Evolutionary conservation across 371 early-diverging fungal species (phyloP), one percentile per base, ranked within the genome.

Genomic region (Mucor lusitanicus): DNA sequence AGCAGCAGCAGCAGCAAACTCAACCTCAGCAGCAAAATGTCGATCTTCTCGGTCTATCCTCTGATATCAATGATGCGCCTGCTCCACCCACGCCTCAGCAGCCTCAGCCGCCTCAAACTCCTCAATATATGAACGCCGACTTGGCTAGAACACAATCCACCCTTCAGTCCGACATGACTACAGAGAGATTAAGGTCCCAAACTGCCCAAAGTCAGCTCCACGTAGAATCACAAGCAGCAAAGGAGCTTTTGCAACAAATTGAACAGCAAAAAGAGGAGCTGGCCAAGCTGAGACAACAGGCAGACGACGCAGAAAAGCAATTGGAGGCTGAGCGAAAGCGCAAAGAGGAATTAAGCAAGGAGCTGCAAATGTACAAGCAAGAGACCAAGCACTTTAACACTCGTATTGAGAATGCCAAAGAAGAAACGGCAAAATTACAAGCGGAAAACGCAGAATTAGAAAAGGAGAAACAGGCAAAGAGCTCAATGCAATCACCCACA

Each of bases 281-380:
- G 19, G 70, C 69, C 27, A 56, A 70, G 21, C 46, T 72, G 28
- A 83, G 77, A 28, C 58, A 68, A n/a, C 63, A 72, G 33, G 77
- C 79, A 7, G 71, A 76, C n/a, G 75, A 83, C 54, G 72, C 76
- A 13, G 79, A 80, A 27, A 67, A 65, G 15, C 58, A 77, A 32
- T 55, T 83, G 27, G 75, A 75, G 35, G 32, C 62, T 7, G 69
- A 74, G 13, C 71, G 69, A 48, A 64, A 72, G 37, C 75, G 71
- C 42, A 78, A 75, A 44, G 73, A 77, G 23, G 72, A 71, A 17
- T 48, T 80, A 1, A 65, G 57, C 9, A 70, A 67, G 39, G 75
- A 77, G 32, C 19, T 83, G 19, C 72, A 71, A 56, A 72, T 74
- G 67, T 74, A 70, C 28, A 70, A 75, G 19, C 77, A 80, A 48